phyloP scores from a whole-genome alignment of 2,329 filamentous ascomycete genomes.

The Aspergillus versicolor region DNA sequence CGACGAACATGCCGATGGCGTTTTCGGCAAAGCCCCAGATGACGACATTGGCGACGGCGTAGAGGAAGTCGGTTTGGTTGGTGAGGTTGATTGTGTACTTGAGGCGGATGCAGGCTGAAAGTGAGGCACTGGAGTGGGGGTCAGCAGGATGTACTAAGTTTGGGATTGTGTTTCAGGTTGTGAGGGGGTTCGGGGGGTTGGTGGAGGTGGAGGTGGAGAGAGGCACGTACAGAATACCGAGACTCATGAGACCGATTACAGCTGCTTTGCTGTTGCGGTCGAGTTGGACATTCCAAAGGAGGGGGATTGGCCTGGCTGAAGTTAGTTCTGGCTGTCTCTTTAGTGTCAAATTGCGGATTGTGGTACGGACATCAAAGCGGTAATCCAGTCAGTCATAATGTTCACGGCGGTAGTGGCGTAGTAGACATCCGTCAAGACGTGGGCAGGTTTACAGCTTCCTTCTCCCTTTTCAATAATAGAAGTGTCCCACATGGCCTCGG shows the following conservation, averaged over 20 bases:
- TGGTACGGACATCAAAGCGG: slow-evolving; percentile 22
- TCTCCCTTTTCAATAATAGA: slow-evolving; percentile 18
- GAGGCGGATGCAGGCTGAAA: slow-evolving; percentile 40
- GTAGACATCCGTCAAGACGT: slow-evolving; percentile 25
- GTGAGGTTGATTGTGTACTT: slow-evolving; percentile 44
- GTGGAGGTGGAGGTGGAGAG: slow-evolving; percentile 24
- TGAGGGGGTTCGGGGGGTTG: too few relatives aligned
- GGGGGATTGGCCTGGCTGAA: slow-evolving; percentile 39
- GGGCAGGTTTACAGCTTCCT: slow-evolving; percentile 18
- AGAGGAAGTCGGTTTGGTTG: slow-evolving; percentile 42
- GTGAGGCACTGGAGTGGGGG: slow-evolving; percentile 26
- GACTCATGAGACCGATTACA: slow-evolving; percentile 44
- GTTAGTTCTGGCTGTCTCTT: slow-evolving; percentile 7
- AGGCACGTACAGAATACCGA: slow-evolving; percentile 46
- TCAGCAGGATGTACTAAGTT: not conserved
- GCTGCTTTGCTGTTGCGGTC: slow-evolving; percentile 47
- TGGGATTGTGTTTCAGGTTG: not conserved
- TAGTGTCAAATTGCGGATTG: not conserved
- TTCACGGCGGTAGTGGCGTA: slow-evolving; percentile 26
- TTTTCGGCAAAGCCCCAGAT: slow-evolving; percentile 52
- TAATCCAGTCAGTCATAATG: slow-evolving; percentile 26
- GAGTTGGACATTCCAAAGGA: slow-evolving; percentile 46
- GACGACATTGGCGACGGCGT: slow-evolving; percentile 41
- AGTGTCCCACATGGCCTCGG: slow-evolving; percentile 21
- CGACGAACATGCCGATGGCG: slow-evolving; percentile 51